These are phyloP conservation scores for Eucalyptus pauciflora DNA, from an alignment of 345 rosid species.

Conservation along the genomic window DNA sequence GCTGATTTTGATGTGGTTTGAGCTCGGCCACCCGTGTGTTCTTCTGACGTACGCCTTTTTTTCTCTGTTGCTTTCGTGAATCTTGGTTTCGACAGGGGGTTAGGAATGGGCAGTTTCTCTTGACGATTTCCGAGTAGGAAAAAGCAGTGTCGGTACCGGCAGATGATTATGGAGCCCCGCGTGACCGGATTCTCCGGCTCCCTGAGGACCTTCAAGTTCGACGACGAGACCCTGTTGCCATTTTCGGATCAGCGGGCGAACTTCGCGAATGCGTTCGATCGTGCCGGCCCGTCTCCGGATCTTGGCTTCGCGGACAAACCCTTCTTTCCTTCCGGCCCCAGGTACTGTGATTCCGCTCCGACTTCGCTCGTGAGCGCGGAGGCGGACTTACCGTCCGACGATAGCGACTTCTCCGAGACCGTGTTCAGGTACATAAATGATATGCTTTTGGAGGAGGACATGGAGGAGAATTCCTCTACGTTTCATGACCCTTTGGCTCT, in stretches of 20 bases:
- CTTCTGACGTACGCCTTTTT: neutral
- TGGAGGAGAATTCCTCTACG: constrained; percentile 31
- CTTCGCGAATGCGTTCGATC: neutral
- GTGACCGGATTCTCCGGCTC: neutral
- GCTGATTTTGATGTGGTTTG: neutral
- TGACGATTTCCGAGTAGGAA: neutral
- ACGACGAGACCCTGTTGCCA: constrained; percentile 15
- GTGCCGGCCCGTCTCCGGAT: constrained; percentile 2
- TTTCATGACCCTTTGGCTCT: constrained; percentile 33
- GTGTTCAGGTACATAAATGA: constrained; percentile 41
- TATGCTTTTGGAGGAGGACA: constrained; percentile 59
- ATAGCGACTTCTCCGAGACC: constrained; percentile 34
- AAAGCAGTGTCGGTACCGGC: neutral
- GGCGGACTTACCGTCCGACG: constrained; percentile 34
- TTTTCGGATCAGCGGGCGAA: constrained; percentile 6
- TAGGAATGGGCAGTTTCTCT: neutral
- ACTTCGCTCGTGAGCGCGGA: constrained; percentile 4
- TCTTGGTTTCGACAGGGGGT: neutral
- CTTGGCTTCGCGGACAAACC: constrained; percentile 13
- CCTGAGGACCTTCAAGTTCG: constrained; percentile 10
- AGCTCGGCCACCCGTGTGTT: neutral
- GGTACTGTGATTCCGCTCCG: neutral
- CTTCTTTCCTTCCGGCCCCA: constrained; percentile 1
- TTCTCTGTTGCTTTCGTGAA: neutral
- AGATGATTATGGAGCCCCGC: neutral